Conservation (phyloP, 306 rosid genomes). For the Fagus crenata region DNA sequence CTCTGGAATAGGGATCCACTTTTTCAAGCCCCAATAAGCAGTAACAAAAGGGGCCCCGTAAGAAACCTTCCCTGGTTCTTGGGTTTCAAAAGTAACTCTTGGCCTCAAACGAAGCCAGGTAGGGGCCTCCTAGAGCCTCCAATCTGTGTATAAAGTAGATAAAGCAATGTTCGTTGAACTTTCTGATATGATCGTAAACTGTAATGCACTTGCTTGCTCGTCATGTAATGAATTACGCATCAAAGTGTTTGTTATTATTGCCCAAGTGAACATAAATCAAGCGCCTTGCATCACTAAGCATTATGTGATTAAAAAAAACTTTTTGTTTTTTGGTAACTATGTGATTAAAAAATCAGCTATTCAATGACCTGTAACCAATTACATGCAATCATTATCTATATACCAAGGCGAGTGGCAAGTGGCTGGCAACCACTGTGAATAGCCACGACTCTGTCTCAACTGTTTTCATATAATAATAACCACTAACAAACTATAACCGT, state of each 20-base stretch:
- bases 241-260: background rate
- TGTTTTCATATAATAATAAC: background rate
- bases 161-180: background rate
- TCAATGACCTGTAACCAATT: background rate
- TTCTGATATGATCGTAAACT: background rate
- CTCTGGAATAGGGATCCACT: conserved; percentile 52
- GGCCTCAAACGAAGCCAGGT: background rate
- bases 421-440: background rate
- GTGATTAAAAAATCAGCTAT: background rate
- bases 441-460: background rate
- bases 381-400: background rate
- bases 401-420: background rate
- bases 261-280: background rate
- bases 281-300: background rate
- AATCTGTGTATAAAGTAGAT: background rate
- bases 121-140: background rate
- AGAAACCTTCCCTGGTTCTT: background rate
- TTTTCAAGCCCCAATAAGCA: conserved; percentile 59
- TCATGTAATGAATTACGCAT: background rate
- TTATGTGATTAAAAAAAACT: background rate
- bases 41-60: background rate
- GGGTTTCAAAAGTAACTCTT: background rate
- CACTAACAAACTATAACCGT: background rate
- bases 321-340: background rate
- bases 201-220: background rate